These are phyloP conservation scores for Aotearoamyces nothofagi DNA, from an alignment of 2,329 filamentous ascomycete species.

Conservation along the genomic window DNA sequence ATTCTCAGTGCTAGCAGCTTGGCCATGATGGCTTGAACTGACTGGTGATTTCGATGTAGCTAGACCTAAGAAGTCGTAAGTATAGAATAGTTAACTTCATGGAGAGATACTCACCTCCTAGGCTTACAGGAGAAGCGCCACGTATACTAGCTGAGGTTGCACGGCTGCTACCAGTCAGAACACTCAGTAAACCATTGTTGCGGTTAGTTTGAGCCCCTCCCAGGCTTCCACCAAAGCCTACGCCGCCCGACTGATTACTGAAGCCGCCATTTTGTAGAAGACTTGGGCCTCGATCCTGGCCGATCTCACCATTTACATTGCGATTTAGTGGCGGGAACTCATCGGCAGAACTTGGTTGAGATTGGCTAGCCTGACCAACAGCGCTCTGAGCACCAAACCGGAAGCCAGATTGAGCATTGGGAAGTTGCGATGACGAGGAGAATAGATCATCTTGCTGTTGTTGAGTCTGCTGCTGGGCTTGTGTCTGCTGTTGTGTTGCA, in stretches of 20 bases:
- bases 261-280: conserved; percentile 42
- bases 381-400: conserved; percentile 19
- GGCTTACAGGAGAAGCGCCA: conserved; percentile 14
- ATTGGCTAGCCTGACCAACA: conserved; percentile 20
- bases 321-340: conserved; percentile 48
- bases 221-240: conserved; percentile 15
- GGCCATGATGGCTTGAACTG: conserved; percentile 12
- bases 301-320: conserved; percentile 40
- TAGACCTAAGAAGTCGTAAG: conserved; percentile 6
- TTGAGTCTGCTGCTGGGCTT: conserved; percentile 16
- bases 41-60: conserved; percentile 15
- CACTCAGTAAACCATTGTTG: conserved; percentile 48
- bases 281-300: conserved; percentile 34
- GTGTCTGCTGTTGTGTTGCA: conserved; percentile 16
- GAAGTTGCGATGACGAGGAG: conserved; percentile 17
- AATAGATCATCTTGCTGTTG: conserved; percentile 21
- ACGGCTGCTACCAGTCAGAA: conserved; percentile 42
- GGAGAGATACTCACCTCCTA: conserved; percentile 16
- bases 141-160: conserved; percentile 24
- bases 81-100: conserved; percentile 3
- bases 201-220: conserved; percentile 24
- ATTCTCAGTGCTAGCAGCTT: conserved; percentile 9
- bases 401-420: conserved; percentile 17
- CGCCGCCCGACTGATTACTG: conserved; percentile 27
- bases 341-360: conserved; percentile 33